These are phyloP conservation scores for Trametes versicolor DNA, from an alignment of 1,284 basidiomycete genomes.

Conservation along the genomic window DNA sequence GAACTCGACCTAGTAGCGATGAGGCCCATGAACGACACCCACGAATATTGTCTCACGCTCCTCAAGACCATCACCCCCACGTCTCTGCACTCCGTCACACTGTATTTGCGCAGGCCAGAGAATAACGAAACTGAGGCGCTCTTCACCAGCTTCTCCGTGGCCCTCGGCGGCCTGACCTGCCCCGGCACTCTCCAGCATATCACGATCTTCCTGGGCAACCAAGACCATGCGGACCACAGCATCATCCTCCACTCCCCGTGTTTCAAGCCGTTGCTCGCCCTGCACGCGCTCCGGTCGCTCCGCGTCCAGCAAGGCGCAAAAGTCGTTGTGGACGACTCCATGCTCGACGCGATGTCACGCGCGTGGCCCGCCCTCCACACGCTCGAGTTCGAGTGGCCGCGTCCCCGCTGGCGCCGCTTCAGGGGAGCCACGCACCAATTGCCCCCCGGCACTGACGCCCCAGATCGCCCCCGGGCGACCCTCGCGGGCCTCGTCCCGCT, in stretches of 20 bases:
- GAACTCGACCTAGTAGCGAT: background rate
- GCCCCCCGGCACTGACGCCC: background rate
- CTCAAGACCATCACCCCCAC: background rate
- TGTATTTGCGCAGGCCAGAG: too few species aligned
- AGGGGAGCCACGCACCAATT: too few species aligned
- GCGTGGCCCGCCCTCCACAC: background rate
- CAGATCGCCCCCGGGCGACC: background rate
- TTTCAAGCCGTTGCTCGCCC: background rate
- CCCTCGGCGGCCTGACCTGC: too few species aligned
- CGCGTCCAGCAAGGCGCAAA: background rate
- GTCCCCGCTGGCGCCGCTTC: too few species aligned
- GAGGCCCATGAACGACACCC: too few species aligned
- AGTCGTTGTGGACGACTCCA: background rate
- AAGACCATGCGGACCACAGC: background rate
- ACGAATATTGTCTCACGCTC: background rate
- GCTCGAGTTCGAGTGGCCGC: background rate
- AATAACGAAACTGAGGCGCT: too few species aligned
- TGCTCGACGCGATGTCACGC: background rate
- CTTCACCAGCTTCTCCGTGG: too few species aligned
- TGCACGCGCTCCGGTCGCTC: background rate
- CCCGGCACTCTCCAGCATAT: background rate
- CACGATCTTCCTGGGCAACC: background rate
- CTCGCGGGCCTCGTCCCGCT: background rate
- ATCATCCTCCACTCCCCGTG: background rate
- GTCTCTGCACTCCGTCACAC: background rate